Conservation (phyloP, 768 basidiomycete genomes). For the Coprinopsis sp. region DNA sequence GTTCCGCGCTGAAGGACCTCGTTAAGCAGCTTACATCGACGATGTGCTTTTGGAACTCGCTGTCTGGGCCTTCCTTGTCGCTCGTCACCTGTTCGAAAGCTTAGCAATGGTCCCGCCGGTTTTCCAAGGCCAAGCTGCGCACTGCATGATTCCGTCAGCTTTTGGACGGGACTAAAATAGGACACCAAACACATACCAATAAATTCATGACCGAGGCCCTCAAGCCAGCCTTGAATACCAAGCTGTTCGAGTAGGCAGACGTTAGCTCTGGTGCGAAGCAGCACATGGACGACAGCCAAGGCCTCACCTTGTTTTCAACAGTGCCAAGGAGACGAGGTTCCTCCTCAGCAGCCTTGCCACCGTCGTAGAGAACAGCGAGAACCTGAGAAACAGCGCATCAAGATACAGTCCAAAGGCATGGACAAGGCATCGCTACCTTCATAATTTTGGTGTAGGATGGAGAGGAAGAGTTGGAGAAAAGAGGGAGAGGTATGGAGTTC, state of each 20-base stretch:
- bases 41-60: conserved; percentile 79
- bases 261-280: conserved; percentile 6
- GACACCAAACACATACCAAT: conserved; percentile 45
- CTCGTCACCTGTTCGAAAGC: conserved; percentile 52
- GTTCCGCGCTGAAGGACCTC: background rate
- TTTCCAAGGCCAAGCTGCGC: no score
- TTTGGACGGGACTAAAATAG: no score
- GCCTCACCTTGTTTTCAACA: conserved; percentile 65
- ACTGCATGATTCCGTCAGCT: no score
- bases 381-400: conserved; percentile 35
- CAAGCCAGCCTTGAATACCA: conserved; percentile 66
- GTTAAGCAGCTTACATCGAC: conserved; percentile 51
- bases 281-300: background rate
- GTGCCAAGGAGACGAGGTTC: conserved; percentile 79
- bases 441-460: conserved; percentile 21
- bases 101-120: background rate
- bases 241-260: conserved; percentile 39
- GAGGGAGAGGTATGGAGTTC: conserved; percentile 1
- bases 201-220: conserved; percentile 68
- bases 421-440: conserved; percentile 32
- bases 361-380: conserved; percentile 71
- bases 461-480: conserved; percentile 12
- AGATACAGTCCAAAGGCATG: background rate
- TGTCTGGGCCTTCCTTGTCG: conserved; percentile 79
- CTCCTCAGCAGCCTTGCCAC: conserved; percentile 56